A percentile compares a stretch with the other conserved stretches of the same genome.
Conservation (phyloP, 768 basidiomycete species). For the Lactarius indigo region DNA sequence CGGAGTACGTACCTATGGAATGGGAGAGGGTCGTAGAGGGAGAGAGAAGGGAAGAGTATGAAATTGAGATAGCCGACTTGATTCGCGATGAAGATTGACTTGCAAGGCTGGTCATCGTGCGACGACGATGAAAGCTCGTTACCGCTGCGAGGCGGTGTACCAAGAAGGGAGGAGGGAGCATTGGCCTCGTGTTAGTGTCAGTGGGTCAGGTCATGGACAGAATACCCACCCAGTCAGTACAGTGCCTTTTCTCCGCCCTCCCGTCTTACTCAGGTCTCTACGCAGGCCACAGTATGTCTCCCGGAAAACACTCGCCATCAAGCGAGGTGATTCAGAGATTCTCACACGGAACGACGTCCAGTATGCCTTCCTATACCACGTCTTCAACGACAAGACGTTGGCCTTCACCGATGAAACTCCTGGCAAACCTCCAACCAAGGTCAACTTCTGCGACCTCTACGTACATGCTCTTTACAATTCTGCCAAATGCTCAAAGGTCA, state of each 20-base stretch:
- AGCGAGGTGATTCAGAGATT: slow-evolving; percentile 78
- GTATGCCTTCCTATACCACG: slow-evolving; percentile 75
- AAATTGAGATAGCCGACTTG: slow-evolving; percentile 54
- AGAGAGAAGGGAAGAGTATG: slow-evolving; percentile 55
- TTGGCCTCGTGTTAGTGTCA: slow-evolving; percentile 15
- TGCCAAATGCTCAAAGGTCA: slow-evolving; percentile 79
- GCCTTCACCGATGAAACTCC: slow-evolving; percentile 70
- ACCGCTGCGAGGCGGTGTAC: slow-evolving; percentile 10
- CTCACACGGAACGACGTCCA: slow-evolving; percentile 82
- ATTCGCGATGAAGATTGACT: slow-evolving; percentile 35
- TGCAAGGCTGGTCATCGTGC: slow-evolving; percentile 14
- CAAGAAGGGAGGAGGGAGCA: slow-evolving; percentile 12
- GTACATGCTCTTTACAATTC: slow-evolving; percentile 77
- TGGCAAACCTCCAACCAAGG: slow-evolving; percentile 42
- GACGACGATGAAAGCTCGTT: slow-evolving; percentile 9
- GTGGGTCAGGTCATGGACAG: slow-evolving; percentile 10
- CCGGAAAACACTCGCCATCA: slow-evolving; percentile 69
- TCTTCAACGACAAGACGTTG: slow-evolving; percentile 65
- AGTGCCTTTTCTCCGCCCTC: slow-evolving; percentile 16
- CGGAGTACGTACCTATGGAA: slow-evolving; percentile 53
- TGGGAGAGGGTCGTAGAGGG: slow-evolving; percentile 49
- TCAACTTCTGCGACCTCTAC: slow-evolving; percentile 82
- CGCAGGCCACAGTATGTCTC: slow-evolving; percentile 38
- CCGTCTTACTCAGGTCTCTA: slow-evolving; percentile 58
- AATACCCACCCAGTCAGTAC: slow-evolving; percentile 24